phyloP scores from a whole-genome alignment of 768 basidiomycete genomes.

The Candolleomyces aberdarensis region DNA sequence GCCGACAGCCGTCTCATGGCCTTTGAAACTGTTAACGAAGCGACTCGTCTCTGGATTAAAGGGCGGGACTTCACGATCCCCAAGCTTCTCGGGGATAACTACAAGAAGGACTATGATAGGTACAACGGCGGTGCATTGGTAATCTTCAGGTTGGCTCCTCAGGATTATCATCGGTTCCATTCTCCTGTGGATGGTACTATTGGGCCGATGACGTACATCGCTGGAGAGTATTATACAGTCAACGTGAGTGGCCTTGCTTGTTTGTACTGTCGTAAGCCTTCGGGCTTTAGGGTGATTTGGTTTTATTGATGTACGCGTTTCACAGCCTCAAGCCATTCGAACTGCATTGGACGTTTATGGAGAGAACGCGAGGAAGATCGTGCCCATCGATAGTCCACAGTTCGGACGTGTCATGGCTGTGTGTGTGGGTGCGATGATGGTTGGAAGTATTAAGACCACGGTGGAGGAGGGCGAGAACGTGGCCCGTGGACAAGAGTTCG shows the following conservation, averaged over 20 bases:
- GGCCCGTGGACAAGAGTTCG: constrained; percentile 84
- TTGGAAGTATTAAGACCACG: constrained; percentile 84
- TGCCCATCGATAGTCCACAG: constrained; percentile 84
- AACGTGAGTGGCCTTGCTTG: constrained; percentile 51
- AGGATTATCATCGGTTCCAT: constrained; percentile 96
- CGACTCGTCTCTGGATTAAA: constrained; percentile 94
- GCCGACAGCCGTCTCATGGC: constrained; percentile 97
- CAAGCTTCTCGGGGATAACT: constrained; percentile 75
- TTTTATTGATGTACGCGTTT: constrained; percentile 1
- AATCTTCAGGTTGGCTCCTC: constrained; percentile 90
- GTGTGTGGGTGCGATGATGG: constrained; percentile 95
- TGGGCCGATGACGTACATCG: constrained; percentile 77
- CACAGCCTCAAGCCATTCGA: constrained; percentile 88
- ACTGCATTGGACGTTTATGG: constrained; percentile 90
- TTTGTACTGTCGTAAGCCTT: neutral
- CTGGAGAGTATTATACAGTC: constrained; percentile 96
- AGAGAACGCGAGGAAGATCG: constrained; percentile 90
- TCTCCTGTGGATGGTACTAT: constrained; percentile 82
- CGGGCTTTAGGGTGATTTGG: neutral
- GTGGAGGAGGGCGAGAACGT: constrained; percentile 82
- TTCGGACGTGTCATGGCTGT: constrained; percentile 94
- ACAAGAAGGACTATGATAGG: constrained; percentile 63
- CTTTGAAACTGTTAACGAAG: constrained; percentile 82
- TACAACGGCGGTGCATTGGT: constrained; percentile 81
- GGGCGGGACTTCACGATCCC: constrained; percentile 88